These are phyloP conservation scores for Tylopilus subfusipes DNA, from an alignment of 768 basidiomycete genomes.

Conservation along the genomic window DNA sequence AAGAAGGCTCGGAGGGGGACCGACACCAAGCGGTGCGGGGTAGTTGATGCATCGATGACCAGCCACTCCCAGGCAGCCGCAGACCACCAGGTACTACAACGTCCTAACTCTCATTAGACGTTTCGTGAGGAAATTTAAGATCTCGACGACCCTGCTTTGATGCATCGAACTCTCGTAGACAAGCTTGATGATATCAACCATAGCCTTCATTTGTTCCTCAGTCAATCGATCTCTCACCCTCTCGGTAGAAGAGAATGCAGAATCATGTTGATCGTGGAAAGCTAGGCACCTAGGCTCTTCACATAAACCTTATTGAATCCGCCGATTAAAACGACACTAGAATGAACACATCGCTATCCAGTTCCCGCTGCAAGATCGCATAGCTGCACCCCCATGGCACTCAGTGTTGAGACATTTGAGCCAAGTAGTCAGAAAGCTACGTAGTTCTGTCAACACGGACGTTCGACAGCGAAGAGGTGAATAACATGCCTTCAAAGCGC, in stretches of 20 bases:
- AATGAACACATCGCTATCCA: conserved; percentile 3
- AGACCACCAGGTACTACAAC: too few species aligned
- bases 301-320: conserved; percentile 4
- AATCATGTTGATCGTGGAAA: not conserved
- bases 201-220: too few species aligned
- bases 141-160: too few species aligned
- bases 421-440: conserved; percentile 64
- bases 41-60: too few species aligned
- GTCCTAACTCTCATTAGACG: too few species aligned
- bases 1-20: too few species aligned
- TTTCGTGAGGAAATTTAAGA: too few species aligned
- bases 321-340: conserved; percentile 12
- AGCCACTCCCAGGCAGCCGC: too few species aligned
- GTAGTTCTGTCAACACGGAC: not conserved
- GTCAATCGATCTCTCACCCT: not conserved
- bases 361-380: conserved; percentile 1
- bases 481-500: conserved; percentile 73
- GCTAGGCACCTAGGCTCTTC: conserved; percentile 1
- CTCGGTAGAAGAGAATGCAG: not conserved
- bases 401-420: conserved; percentile 57
- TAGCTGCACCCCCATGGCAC: not conserved
- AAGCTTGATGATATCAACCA: too few species aligned
- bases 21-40: too few species aligned
- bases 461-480: not conserved
- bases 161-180: too few species aligned